Base-by-base conservation (phyloP, 2,329 filamentous ascomycete species). In the Beauveria scarabaeidicola region DNA sequence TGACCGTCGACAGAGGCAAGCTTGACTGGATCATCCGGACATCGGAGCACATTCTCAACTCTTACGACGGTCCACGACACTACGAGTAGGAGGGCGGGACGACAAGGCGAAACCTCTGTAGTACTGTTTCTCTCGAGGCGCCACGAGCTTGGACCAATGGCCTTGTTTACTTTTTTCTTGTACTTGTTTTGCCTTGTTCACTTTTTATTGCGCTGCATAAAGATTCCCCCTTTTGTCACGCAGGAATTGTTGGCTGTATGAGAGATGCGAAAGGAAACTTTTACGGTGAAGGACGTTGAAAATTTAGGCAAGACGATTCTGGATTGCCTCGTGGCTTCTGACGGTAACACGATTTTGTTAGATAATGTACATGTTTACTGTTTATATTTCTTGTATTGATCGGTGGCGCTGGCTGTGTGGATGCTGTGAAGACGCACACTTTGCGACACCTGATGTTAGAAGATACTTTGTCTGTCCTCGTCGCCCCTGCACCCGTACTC, bases 11-110 rank as follows among this genome's bases (percentile, higher is more conserved):
- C 58, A 68, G 70, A 63, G 65, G 61, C 56, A 75, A 75, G 68
- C 68, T 75, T 46, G 73, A 75, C 44, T 74, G 73, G 72, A 72
- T 75, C 60, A 66, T 74, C 29, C 65, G 66, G 40, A 71, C 71
- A 5, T 72, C 73, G 4, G 67, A 73, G 52, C 68, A 71, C 50
- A 69, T 75, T 58, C 67, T 75, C 25, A 68, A 69, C 47, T 67
- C 67, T 4, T 73, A 72, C 63, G 66, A 65, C 29, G 64, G 61
- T 32, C 54, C 65, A 19, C 50, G 57, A 40, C 67, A 67, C 53
- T 73, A 72, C 55, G 69, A 72, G 53, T 71, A 65, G 64, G 19
- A 13, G 29, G 11, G 5, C 1, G 5, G 32, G 32, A 36, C 13
- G 32, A 36, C 11, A 15, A 15, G 5, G 32, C 11, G 32, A 15